Base-by-base conservation (phyloP, 345 rosid species). In the Melaleuca alternifolia region DNA sequence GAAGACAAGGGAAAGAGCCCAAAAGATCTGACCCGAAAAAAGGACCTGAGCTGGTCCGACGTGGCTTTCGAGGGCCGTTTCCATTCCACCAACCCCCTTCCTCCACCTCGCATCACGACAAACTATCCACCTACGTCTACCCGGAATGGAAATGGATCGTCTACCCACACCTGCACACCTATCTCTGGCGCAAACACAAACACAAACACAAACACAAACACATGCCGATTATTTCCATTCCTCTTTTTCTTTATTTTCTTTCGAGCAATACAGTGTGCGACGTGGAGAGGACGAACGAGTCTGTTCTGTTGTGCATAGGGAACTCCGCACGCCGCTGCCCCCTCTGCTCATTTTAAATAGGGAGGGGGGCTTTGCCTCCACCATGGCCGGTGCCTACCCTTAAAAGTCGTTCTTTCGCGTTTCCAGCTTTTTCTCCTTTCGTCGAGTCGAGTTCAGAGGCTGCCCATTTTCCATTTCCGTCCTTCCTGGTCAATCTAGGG, bases 401-500 rank as follows among this genome's bases (percentile, higher is more conserved):
- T 88, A n/a, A 87, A 84, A 87, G 89, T 90, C 87, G 57, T 83
- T 59, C 41, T 30, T 24, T 33, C 46, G 46, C 30, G 6, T 50
- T 12, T 23, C 65, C 71, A 51, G 54, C 81, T 46, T 26, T 54
- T 46, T 54, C 20, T 33, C 10, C 54, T 61, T 37, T 50, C 57
- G 21, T 11, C 76, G 83, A 65, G 30, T 26, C 15, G 76, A 51
- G 41, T 3, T 56, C 48, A 61, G 53, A 61, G 53, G 41, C 51
- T 28, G n/a, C 61, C 46, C 37, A 26, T 1, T 44, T 57, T 51
- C 13, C 24, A 57, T 87, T 57, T 77, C 85, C 84, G 44, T 53
- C 61, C 46, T 41, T 41, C 41, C 41, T 86, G 84, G 20, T 48
- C 28, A n/a, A 24, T 24, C 85, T 91, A 88, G 90, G 90, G 90